Base-by-base conservation (phyloP, 192 early-diverging fungal genomes). In the Podila verticillata region DNA sequence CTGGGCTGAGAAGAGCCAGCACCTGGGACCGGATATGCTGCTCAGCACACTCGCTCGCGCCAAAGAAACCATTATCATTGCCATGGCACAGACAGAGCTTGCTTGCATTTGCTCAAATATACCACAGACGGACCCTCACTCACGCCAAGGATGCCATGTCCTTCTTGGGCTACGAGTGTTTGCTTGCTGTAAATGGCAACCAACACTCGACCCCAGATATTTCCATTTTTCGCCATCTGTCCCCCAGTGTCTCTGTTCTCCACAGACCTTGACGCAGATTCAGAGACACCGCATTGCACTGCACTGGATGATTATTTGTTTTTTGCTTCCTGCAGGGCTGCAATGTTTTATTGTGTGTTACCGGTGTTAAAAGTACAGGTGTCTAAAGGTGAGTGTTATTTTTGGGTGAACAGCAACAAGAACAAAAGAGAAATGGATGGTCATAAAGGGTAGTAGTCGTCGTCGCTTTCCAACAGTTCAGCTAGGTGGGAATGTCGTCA, bases 241-340 rank as follows among this genome's bases (percentile, higher is more conserved):
- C 15, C 13, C 13, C 1, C 17, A 30, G 63, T 29, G 28, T 20
- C 17, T 30, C 7, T 31, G 26, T 34, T n/a, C 60, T 9, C 32
- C 60, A 20, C 20, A n/a, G 19, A 34, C 60, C 12, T 20, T 30
- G 62, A 47, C 29, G 63, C 48, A 47, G 63, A 65, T 9, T 49
- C 48, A 28, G 48, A 48, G 29, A 65, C 48, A 65, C 28, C 48
- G 44, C 48, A 66, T 54, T 54, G 51, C 24, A 24, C 20, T 32
- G 5, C 17, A 19, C 48, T 17, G 7, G 6, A 28, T 26, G 7
- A 65, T 9, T 49, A 4, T 57, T 56, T 58, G 20, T 36, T 58
- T 39, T 49, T 57, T 67, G 66, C 66, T 68, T 68, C 66, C 66
- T 68, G 66, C 66, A 68, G 63, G 66, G 66, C 57, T 58, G 66